Conservation (phyloP, 192 early-diverging fungal species). For the Chytriomyces confervae region DNA sequence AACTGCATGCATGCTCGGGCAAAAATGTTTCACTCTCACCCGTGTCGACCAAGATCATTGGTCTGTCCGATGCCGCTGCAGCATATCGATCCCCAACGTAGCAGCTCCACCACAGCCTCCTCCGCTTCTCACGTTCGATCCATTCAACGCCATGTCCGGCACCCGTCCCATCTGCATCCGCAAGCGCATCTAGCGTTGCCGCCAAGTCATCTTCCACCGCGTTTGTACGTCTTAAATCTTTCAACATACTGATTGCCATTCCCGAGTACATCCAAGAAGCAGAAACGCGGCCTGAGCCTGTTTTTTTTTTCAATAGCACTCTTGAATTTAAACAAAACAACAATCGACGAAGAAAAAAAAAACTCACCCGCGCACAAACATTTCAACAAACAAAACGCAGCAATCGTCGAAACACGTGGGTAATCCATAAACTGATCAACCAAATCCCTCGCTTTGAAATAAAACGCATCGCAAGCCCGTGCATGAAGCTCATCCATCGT, state of each 20-base stretch:
- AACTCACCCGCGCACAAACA: constrained; percentile 46
- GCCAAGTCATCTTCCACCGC: constrained; percentile 38
- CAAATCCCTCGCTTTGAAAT: constrained; percentile 48
- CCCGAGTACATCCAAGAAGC: constrained; percentile 58
- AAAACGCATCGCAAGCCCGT: constrained; percentile 45
- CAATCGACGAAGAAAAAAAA: neutral
- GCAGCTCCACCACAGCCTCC: constrained; percentile 57
- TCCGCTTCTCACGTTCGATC: constrained; percentile 49
- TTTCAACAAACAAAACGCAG: constrained; percentile 44
- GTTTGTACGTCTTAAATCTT: constrained; percentile 51
- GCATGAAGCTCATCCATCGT: constrained; percentile 9
- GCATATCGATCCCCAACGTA: constrained; percentile 52
- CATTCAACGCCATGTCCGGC: constrained; percentile 18
- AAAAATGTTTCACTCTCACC: neutral
- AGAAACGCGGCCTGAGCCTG: constrained; percentile 40
- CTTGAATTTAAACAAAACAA: neutral
- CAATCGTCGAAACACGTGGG: constrained; percentile 40
- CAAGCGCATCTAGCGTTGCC: neutral
- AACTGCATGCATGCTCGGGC: neutral
- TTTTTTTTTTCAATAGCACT: neutral
- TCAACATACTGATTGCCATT: constrained; percentile 57
- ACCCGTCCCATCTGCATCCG: neutral
- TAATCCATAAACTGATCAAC: constrained; percentile 53
- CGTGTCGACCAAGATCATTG: constrained; percentile 49
- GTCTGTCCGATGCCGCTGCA: constrained; percentile 43